These are phyloP conservation scores for Biscogniauxia marginata DNA, from an alignment of 2,329 filamentous ascomycete species.

Conservation along the genomic window DNA sequence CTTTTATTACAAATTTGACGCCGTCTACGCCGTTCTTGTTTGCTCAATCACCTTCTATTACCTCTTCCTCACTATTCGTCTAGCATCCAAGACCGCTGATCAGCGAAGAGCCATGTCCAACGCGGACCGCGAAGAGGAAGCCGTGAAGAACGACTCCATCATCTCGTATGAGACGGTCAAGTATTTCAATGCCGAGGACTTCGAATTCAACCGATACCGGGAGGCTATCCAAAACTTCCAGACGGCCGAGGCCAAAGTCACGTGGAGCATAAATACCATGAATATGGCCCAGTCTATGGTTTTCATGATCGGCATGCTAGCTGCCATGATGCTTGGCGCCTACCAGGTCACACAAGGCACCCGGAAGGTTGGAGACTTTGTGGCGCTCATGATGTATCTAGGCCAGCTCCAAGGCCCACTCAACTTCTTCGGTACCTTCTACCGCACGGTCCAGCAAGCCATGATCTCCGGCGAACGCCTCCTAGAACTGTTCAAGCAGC, in stretches of 20 bases:
- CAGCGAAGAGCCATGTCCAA: slow-evolving; percentile 94
- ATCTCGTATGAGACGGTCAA: slow-evolving; percentile 97
- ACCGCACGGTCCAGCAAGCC: slow-evolving; percentile 90
- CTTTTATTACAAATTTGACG: slow-evolving; percentile 76
- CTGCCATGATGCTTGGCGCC: slow-evolving; percentile 70
- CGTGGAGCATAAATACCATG: slow-evolving; percentile 74
- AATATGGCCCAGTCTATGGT: slow-evolving; percentile 79
- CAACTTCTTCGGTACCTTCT: slow-evolving; percentile 93
- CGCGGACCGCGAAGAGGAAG: slow-evolving; percentile 90
- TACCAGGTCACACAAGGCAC: slow-evolving; percentile 71
- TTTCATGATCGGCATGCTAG: slow-evolving; percentile 73
- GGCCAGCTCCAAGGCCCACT: slow-evolving; percentile 76
- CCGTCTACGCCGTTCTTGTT: slow-evolving; percentile 87
- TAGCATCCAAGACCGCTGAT: slow-evolving; percentile 90
- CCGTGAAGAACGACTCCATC: slow-evolving; percentile 98
- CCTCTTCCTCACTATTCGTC: slow-evolving; percentile 91
- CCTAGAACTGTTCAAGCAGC: slow-evolving; percentile 93
- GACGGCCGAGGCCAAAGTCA: slow-evolving; percentile 71
- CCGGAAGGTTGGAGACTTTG: slow-evolving; percentile 68
- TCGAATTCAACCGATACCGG: slow-evolving; percentile 73
- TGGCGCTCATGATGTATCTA: slow-evolving; percentile 72
- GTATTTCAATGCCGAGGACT: slow-evolving; percentile 82
- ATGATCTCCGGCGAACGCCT: slow-evolving; percentile 97
- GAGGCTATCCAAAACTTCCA: slow-evolving; percentile 71
- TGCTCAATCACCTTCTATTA: slow-evolving; percentile 93